Evolutionary conservation across 768 basidiomycete species (phyloP), one percentile per base, ranked within the genome.

Genomic region (Exsudoporus frostii): DNA sequence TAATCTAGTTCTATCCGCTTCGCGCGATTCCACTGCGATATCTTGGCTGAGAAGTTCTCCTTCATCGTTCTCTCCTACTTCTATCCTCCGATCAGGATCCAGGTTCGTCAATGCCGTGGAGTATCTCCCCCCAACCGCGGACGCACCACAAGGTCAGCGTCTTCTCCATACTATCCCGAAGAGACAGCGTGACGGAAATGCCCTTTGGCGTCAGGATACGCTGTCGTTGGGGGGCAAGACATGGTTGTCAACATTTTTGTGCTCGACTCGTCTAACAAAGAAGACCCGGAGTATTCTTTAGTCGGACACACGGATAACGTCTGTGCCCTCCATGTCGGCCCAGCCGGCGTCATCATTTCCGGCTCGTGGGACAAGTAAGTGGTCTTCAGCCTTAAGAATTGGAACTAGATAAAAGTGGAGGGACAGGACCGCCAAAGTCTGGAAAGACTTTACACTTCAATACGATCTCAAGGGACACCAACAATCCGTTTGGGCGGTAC

Each of bases 281-380:
- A 83, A 51, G 88, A 94, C 54, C 93, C 96, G 20, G 78, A 82
- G 62, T 90, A 86, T 73, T 83, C 85, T 20, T 79, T 98, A 25
- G 67, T 98, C 33, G 97, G 96, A 22, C 97, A 99, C 69, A 81
- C 83, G 13, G 85, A 87, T 43, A 98, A 98, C 66, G 82, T 98
- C 33, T 98, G 95, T 69, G 80, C 90, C 20, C 75, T 99, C 51
- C 79, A 91, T 63, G 81, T 84, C 5, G 81, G 82, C 10, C 71
- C 80, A 9, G 78, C 79, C 44, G 91, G 92, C 15, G 77, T 81
- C 45, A 86, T 98, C 55, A 84, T 97, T 52, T 95, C 92, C 8
- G 97, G 97, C 19, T 96, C 92, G 39, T 99, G 97, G 97, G 97
- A 98, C 74, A 89, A 81, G 96, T 96, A 63, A 71, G 82, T 72